phyloP scores from a whole-genome alignment of 164 flowering plant genomes.

The Berberis vulgaris region DNA sequence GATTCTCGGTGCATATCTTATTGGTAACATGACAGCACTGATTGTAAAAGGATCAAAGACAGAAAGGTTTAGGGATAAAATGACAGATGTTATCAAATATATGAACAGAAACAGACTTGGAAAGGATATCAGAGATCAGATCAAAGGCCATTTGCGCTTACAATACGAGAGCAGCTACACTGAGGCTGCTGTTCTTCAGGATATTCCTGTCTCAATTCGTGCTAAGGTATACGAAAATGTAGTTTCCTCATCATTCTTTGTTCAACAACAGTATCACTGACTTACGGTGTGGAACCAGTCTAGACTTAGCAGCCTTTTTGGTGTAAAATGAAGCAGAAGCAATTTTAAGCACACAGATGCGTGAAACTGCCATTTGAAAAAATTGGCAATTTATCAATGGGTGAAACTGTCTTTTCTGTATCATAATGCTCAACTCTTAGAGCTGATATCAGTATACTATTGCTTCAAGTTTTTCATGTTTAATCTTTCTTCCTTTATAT shows the following conservation, averaged over 20 bases:
- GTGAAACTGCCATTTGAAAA: no score
- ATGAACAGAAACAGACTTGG: not conserved
- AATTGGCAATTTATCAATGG: no score
- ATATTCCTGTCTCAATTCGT: not conserved
- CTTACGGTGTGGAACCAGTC: not conserved
- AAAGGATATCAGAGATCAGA: constrained; percentile 35
- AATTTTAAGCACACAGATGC: no score
- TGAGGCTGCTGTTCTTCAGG: not conserved
- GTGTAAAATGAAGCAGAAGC: no score
- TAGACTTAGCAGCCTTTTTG: not conserved
- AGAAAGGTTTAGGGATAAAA: constrained; percentile 53
- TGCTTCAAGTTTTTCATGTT: no score
- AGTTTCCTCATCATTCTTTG: not conserved
- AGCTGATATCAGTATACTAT: no score
- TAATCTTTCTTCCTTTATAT: no score
- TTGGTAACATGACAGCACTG: constrained; percentile 84
- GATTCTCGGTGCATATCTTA: constrained; percentile 76
- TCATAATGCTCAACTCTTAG: no score
- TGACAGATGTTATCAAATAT: not conserved
- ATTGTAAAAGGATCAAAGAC: constrained; percentile 84
- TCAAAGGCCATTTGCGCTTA: not conserved
- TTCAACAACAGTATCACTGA: not conserved
- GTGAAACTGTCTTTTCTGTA: no score
- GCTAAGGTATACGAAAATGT: not conserved
- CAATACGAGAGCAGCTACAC: not conserved